phyloP scores from a whole-genome alignment of 495 filamentous ascomycete genomes.

The Aspergillus ostianus region DNA sequence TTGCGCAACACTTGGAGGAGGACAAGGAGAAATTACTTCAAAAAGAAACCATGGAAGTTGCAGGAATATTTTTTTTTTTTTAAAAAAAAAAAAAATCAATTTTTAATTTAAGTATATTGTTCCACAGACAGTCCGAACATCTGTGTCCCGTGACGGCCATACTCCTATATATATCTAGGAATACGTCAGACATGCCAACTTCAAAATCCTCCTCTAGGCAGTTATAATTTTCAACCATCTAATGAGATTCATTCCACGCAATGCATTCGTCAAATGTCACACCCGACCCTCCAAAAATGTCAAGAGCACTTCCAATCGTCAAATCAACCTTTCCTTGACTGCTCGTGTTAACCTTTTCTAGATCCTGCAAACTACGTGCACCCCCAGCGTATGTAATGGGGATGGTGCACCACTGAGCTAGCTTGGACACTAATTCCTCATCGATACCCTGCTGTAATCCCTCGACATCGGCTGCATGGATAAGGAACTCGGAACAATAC shows the following conservation, averaged over 20 bases:
- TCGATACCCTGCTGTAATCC: conserved; percentile 90
- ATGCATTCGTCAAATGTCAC: conserved; percentile 88
- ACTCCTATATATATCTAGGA: conserved; percentile 5
- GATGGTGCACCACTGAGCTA: conserved; percentile 83
- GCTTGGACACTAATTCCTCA: conserved; percentile 69
- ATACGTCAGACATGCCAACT: too few relatives aligned
- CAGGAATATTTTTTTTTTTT: too few relatives aligned
- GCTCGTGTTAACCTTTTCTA: conserved; percentile 73
- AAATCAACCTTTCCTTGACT: conserved; percentile 83
- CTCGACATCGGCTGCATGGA: conserved; percentile 98
- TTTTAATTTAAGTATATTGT: neutral
- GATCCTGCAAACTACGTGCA: conserved; percentile 73
- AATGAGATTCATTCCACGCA: conserved; percentile 67
- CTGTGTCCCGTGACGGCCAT: neutral
- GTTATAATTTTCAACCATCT: too few relatives aligned
- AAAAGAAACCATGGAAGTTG: too few relatives aligned
- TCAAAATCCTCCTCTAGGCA: too few relatives aligned
- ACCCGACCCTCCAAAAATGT: conserved; percentile 87
- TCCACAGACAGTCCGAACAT: neutral
- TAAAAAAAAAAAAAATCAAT: too few relatives aligned
- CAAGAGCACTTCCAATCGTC: conserved; percentile 93
- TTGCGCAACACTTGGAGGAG: too few relatives aligned
- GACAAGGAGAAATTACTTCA: too few relatives aligned
- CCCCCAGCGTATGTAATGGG: conserved; percentile 97
- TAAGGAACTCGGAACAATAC: conserved; percentile 92